Evolutionary conservation across 1,284 basidiomycete genomes (phyloP).

Genomic region (Boletus calvinii): DNA sequence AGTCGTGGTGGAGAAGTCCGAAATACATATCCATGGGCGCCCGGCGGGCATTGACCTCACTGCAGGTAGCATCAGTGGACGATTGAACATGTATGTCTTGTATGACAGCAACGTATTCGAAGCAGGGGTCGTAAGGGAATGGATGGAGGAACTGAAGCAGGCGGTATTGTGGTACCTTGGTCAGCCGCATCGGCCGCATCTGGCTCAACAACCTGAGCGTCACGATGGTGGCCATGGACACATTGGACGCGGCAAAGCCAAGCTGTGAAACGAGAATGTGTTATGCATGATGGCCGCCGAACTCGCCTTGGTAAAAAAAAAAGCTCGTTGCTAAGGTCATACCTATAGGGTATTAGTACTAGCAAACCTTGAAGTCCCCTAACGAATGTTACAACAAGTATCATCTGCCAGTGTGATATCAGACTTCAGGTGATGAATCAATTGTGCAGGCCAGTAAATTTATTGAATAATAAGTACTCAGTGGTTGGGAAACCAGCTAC

Average conservation of each 20-base stretch:
- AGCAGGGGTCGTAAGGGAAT: slow-evolving; percentile 37
- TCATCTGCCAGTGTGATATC: too few species aligned
- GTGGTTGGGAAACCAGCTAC: too few species aligned
- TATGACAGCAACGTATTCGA: slow-evolving; percentile 46
- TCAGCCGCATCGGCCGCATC: background rate
- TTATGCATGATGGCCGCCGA: too few species aligned
- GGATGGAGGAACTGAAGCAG: slow-evolving; percentile 41
- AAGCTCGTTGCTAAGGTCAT: too few species aligned
- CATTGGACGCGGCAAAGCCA: background rate
- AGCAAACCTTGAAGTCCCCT: too few species aligned
- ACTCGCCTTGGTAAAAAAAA: too few species aligned
- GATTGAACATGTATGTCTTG: slow-evolving; percentile 35
- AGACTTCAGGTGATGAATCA: too few species aligned
- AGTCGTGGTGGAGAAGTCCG: slow-evolving; percentile 9
- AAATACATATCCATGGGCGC: slow-evolving; percentile 39
- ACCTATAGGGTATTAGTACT: too few species aligned
- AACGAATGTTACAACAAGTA: too few species aligned
- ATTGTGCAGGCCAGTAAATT: too few species aligned
- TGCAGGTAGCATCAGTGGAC: slow-evolving; percentile 23
- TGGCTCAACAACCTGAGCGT: background rate
- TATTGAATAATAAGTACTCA: too few species aligned
- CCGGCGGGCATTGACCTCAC: slow-evolving; percentile 50
- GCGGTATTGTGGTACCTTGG: slow-evolving; percentile 42
- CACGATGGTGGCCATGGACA: background rate
- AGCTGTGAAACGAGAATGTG: background rate